Percentiles rank a stretch among this genome's conserved stretches.
Conservation (phyloP, 1,284 basidiomycete genomes). For the Gastroboletus turbinatus region DNA sequence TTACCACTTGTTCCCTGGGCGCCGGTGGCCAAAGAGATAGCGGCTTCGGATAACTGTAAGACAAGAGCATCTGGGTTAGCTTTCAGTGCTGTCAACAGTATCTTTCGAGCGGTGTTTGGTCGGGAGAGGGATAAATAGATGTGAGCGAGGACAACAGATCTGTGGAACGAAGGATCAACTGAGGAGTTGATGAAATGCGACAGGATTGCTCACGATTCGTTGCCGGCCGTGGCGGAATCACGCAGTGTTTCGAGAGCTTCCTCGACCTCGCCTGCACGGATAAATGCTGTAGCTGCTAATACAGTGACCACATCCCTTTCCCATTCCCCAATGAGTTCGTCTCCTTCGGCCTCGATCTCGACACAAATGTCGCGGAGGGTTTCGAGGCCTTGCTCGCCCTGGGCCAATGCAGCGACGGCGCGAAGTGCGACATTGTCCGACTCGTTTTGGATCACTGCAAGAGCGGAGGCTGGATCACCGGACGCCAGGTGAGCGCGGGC, state of each 20-base stretch:
- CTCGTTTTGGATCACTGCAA: constrained; percentile 56
- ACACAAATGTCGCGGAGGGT: constrained; percentile 82
- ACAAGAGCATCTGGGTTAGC: constrained; percentile 90
- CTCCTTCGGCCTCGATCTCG: constrained; percentile 77
- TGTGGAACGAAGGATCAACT: constrained; percentile 31
- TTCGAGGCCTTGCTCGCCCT: constrained; percentile 67
- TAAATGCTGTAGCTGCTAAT: constrained; percentile 82
- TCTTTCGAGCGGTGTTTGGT: constrained; percentile 81
- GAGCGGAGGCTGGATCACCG: constrained; percentile 54
- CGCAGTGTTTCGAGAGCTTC: constrained; percentile 89
- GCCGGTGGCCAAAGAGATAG: constrained; percentile 80
- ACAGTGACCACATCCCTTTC: constrained; percentile 75
- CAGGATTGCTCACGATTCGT: constrained; percentile 54
- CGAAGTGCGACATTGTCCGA: constrained; percentile 68
- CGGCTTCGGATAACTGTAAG: constrained; percentile 87
- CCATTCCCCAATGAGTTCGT: constrained; percentile 57
- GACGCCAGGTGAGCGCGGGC: constrained; percentile 83
- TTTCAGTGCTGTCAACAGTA: constrained; percentile 77
- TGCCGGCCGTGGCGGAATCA: constrained; percentile 56
- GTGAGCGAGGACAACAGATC: constrained; percentile 80
- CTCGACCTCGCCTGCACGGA: constrained; percentile 80
- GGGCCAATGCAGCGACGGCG: constrained; percentile 71
- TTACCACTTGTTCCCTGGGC: constrained; percentile 50
- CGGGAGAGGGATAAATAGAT: constrained; percentile 85
- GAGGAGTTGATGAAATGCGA: constrained; percentile 2